Conservation (phyloP, 352 stramenopile genomes). For the Pythium dissimile region DNA sequence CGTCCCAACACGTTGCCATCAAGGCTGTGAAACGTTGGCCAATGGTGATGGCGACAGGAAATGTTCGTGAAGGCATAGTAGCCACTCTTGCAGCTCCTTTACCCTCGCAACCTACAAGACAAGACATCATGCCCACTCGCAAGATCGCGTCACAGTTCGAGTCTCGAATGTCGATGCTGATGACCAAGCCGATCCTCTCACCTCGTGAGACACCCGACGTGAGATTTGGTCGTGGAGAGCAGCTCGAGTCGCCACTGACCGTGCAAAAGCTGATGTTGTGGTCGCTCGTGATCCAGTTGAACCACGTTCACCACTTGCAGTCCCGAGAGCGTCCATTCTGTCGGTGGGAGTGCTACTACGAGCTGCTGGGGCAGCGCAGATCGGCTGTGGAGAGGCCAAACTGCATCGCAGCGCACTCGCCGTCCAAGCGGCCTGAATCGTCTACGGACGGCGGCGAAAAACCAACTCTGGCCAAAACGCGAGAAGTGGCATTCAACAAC, state of each 20-base stretch:
- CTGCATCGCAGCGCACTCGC: background rate
- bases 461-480: background rate
- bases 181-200: constrained; percentile 46
- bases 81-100: too few species aligned
- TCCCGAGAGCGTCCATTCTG: constrained; percentile 52
- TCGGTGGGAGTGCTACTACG: constrained; percentile 74
- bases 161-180: constrained; percentile 41
- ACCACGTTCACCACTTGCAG: constrained; percentile 60
- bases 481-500: constrained; percentile 55
- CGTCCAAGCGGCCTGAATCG: too few species aligned
- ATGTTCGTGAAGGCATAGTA: too few species aligned
- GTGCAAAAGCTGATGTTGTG: constrained; percentile 33
- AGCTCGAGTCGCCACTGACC: background rate
- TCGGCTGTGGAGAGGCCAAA: constrained; percentile 48
- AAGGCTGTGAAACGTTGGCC: background rate
- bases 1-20: too few species aligned
- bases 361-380: constrained; percentile 46
- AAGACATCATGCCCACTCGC: too few species aligned
- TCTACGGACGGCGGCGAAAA: too few species aligned
- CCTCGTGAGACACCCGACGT: constrained; percentile 19
- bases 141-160: constrained; percentile 40
- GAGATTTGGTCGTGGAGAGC: background rate
- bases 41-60: too few species aligned
- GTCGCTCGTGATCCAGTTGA: constrained; percentile 51
- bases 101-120: too few species aligned